These are phyloP conservation scores for Fusarium chaquense DNA, from an alignment of 2,329 filamentous ascomycete species.

Conservation along the genomic window DNA sequence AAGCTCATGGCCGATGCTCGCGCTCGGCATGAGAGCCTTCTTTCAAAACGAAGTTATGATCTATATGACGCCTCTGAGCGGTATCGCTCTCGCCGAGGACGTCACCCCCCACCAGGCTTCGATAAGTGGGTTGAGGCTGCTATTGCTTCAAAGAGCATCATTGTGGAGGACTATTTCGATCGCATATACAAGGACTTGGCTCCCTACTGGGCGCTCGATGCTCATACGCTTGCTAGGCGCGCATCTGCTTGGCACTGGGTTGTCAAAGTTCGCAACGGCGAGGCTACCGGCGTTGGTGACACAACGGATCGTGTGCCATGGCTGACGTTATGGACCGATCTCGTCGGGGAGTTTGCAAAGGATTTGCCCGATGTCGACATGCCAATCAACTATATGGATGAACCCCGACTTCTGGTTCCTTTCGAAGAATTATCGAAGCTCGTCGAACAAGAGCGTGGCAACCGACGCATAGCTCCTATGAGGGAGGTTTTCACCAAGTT, in stretches of 20 bases:
- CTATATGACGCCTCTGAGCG: conserved; percentile 65
- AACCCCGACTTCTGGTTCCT: conserved; percentile 71
- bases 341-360: conserved; percentile 64
- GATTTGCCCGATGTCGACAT: conserved; percentile 74
- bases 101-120: conserved; percentile 74
- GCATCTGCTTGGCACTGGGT: conserved; percentile 60
- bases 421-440: conserved; percentile 67
- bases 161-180: conserved; percentile 74
- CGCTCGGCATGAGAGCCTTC: conserved; percentile 55
- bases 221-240: conserved; percentile 53
- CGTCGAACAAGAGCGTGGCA: conserved; percentile 61
- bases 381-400: conserved; percentile 73
- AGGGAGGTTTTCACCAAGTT: conserved; percentile 59
- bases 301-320: conserved; percentile 57
- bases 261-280: conserved; percentile 62
- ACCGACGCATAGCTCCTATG: conserved; percentile 57
- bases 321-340: conserved; percentile 61
- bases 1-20: conserved; percentile 62
- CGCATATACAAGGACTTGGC: conserved; percentile 72
- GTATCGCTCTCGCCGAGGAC: conserved; percentile 67
- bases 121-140: conserved; percentile 70
- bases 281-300: conserved; percentile 56
- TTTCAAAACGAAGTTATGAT: conserved; percentile 60
- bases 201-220: conserved; percentile 70
- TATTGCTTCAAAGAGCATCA: conserved; percentile 62